A percentile compares a stretch with the other conserved stretches of the same genome.
phyloP scores from a whole-genome alignment of 2,329 filamentous ascomycete genomes.

The Stachybotrys chlorohalonatus region DNA sequence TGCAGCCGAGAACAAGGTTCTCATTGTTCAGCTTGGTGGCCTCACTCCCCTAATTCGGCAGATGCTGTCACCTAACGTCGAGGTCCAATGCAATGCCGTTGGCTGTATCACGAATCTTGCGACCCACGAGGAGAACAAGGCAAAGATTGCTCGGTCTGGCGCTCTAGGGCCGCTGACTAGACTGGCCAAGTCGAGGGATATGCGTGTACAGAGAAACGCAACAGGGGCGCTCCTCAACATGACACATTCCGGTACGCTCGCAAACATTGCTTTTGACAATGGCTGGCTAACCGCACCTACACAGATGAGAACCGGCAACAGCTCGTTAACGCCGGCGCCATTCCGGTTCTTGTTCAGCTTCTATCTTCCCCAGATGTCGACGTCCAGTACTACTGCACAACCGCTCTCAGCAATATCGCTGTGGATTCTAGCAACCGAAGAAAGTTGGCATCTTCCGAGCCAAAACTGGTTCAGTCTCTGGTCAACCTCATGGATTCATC shows the following conservation, averaged over 20 bases:
- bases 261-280: neutral
- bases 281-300: conserved; percentile 9
- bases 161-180: conserved; percentile 84
- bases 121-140: conserved; percentile 98
- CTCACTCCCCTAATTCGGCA: conserved; percentile 88
- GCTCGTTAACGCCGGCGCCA: conserved; percentile 94
- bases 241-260: conserved; percentile 82
- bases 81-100: conserved; percentile 98
- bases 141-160: conserved; percentile 92
- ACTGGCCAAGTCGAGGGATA: conserved; percentile 93
- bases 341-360: conserved; percentile 91
- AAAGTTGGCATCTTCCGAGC: conserved; percentile 82
- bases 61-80: conserved; percentile 96
- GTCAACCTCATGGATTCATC: conserved; percentile 97
- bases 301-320: conserved; percentile 95
- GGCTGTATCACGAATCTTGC: conserved; percentile 98
- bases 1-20: conserved; percentile 90
- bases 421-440: conserved; percentile 88
- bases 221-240: conserved; percentile 96
- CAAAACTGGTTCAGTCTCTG: conserved; percentile 83
- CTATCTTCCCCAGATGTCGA: conserved; percentile 90
- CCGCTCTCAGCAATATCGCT: conserved; percentile 95
- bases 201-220: conserved; percentile 96
- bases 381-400: conserved; percentile 99
- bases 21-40: conserved; percentile 88